A percentile compares a stretch with the other conserved stretches of the same genome.
Evolutionary conservation across 495 filamentous ascomycete genomes (phyloP).

Genomic region (Lindgomyces ingoldianus): DNA sequence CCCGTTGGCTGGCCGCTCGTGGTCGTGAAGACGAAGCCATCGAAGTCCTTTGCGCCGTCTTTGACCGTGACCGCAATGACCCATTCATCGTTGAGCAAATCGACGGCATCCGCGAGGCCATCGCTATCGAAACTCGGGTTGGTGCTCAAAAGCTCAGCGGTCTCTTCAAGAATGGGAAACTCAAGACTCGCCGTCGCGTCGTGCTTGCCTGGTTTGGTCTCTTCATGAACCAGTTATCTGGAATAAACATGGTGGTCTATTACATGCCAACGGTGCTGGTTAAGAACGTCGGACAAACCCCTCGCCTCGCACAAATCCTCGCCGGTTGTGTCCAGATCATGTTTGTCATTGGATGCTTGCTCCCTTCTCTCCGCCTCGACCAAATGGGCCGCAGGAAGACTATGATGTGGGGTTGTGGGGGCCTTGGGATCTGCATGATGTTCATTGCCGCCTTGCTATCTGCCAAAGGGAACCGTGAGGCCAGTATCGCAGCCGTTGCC

Average conservation of each 20-base stretch:
- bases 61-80: constrained; percentile 38
- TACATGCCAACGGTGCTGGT: constrained; percentile 37
- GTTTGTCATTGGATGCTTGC: constrained; percentile 47
- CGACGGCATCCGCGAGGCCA: constrained; percentile 49
- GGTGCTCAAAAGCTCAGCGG: constrained; percentile 50
- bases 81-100: constrained; percentile 33
- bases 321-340: constrained; percentile 37
- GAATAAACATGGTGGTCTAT: constrained; percentile 32
- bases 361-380: constrained; percentile 53
- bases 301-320: constrained; percentile 35
- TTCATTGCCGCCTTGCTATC: constrained; percentile 45
- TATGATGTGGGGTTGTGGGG: constrained; percentile 58
- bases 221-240: constrained; percentile 38
- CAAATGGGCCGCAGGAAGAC: constrained; percentile 51
- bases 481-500: constrained; percentile 40
- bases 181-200: constrained; percentile 54
- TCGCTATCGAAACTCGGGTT: constrained; percentile 47
- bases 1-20: constrained; percentile 39
- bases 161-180: constrained; percentile 52
- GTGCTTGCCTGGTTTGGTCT: constrained; percentile 50
- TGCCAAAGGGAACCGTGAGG: constrained; percentile 42
- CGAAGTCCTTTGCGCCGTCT: constrained; percentile 38
- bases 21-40: constrained; percentile 36
- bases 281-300: constrained; percentile 35
- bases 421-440: constrained; percentile 53